Evolutionary conservation across 129 eudicot genomes (phyloP), one percentile per base, ranked within the genome.

Genomic region (Tagetes erecta): DNA sequence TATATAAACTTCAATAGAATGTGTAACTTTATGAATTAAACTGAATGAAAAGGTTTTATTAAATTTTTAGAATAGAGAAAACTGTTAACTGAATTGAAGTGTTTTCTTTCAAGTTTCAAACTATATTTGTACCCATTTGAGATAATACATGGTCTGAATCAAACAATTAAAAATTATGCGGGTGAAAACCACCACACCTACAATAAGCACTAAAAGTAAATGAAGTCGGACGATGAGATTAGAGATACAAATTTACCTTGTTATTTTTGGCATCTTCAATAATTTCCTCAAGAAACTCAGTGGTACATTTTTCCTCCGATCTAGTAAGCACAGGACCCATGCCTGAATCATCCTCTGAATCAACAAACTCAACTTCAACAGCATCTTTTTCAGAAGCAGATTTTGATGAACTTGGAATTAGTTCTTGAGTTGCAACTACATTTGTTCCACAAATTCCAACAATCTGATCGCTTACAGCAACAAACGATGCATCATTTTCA

Each of bases 201-300:
- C 10, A 70, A 36, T 44, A 10, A 49, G n/a, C 36, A 36, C 27
- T 4, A 4, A 33, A 60, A 65, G 27, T 2, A 20, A 5, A n/a
- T 0, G 2, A 70, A 37, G 71, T 39, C 70, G 9, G 12, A 63
- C 37, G 11, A 38, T 39, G 31, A 58, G 3, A 34, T 27, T 3
- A 7, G 1, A 35, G n/a, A 12, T 34, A 58, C 10, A 33, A 46
- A 47, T 11, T 51, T 82, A 94, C 98, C 98, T 94, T 88, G 81
- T 85, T 77, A 68, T 69, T 80, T 76, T 81, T 90, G 35, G 97
- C 93, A 13, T 86, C 89, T 79, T 86, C 84, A 78, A 94, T 80
- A 14, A 88, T 80, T 4, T 87, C 89, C 65, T 94, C 90, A 46
- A 94, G 78, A 59, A 86, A 80, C 13, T 84, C 88, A 46, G 78